phyloP scores from a whole-genome alignment of 495 filamentous ascomycete genomes.

The Acidiella bohemica region DNA sequence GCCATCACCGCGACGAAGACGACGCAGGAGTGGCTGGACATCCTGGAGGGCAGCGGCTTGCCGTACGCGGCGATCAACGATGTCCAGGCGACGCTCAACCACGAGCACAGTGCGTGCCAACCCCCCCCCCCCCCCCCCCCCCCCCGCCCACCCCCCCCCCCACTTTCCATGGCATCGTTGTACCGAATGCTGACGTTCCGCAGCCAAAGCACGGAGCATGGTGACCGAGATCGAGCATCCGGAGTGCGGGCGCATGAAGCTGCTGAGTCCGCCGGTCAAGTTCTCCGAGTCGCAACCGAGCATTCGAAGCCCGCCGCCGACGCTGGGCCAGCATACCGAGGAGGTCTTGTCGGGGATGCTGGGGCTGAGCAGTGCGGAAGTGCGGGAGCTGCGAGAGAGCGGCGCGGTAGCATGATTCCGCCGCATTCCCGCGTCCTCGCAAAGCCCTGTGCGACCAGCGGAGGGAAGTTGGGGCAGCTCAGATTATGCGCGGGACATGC shows the following conservation, averaged over 20 bases:
- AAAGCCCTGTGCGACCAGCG: too few species aligned
- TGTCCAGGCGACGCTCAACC: constrained; percentile 66
- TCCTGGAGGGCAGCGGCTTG: constrained; percentile 82
- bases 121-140: not conserved
- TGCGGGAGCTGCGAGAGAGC: constrained; percentile 47
- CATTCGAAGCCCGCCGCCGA: constrained; percentile 70
- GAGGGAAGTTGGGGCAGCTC: too few species aligned
- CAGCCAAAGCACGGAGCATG: constrained; percentile 74
- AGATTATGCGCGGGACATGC: too few species aligned
- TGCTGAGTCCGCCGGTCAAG: constrained; percentile 93
- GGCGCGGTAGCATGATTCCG: constrained; percentile 52
- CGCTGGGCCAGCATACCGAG: constrained; percentile 82
- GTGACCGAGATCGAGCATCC: constrained; percentile 75
- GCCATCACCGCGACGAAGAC: constrained; percentile 60
- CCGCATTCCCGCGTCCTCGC: not conserved
- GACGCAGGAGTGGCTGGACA: constrained; percentile 71
- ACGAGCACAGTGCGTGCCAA: constrained; percentile 54
- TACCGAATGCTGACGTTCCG: constrained; percentile 6
- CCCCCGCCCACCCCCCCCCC: too few species aligned
- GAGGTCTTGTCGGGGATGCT: constrained; percentile 62
- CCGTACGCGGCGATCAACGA: constrained; percentile 95
- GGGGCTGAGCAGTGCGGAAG: constrained; percentile 46
- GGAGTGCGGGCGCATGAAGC: constrained; percentile 67
- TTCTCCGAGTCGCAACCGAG: constrained; percentile 70
- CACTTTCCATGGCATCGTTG: too few species aligned